These are phyloP conservation scores for Penicillium malachiteum DNA, from an alignment of 495 filamentous ascomycete genomes.

Conservation along the genomic window DNA sequence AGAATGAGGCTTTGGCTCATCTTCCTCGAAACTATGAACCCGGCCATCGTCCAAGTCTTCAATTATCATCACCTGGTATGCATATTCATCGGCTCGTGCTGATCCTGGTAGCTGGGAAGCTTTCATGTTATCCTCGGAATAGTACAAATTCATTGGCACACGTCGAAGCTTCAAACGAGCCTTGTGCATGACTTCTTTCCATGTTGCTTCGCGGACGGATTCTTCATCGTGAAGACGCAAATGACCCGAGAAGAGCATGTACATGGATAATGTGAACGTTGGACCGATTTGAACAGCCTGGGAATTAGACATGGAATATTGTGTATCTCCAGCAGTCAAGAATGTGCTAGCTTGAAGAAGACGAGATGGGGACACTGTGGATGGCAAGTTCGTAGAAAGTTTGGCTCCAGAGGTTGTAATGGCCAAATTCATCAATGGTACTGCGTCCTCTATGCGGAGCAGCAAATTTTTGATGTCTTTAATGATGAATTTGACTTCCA, in stretches of 20 bases:
- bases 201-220: slow-evolving; percentile 72
- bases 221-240: slow-evolving; percentile 62
- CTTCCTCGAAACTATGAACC: slow-evolving; percentile 77
- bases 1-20: slow-evolving; percentile 53
- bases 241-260: slow-evolving; percentile 94
- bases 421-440: slow-evolving; percentile 90
- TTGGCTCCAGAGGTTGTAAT: slow-evolving; percentile 93
- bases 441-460: slow-evolving; percentile 81
- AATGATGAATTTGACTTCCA: slow-evolving; percentile 69
- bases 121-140: slow-evolving; percentile 16
- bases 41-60: slow-evolving; percentile 94
- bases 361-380: slow-evolving; percentile 86
- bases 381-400: slow-evolving; percentile 72
- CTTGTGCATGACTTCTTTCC: slow-evolving; percentile 98
- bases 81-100: slow-evolving; percentile 65
- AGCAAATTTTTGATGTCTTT: slow-evolving; percentile 75
- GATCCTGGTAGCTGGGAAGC: slow-evolving; percentile 44
- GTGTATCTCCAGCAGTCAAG: slow-evolving; percentile 81
- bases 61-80: slow-evolving; percentile 84
- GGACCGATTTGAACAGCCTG: slow-evolving; percentile 82
- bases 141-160: slow-evolving; percentile 45
- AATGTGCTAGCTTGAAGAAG: slow-evolving; percentile 93
- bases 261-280: slow-evolving; percentile 83
- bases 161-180: slow-evolving; percentile 77
- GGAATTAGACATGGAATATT: slow-evolving; percentile 65